phyloP scores from a whole-genome alignment of 2,329 filamentous ascomycete genomes.

The Arthrinium puccinioides region DNA sequence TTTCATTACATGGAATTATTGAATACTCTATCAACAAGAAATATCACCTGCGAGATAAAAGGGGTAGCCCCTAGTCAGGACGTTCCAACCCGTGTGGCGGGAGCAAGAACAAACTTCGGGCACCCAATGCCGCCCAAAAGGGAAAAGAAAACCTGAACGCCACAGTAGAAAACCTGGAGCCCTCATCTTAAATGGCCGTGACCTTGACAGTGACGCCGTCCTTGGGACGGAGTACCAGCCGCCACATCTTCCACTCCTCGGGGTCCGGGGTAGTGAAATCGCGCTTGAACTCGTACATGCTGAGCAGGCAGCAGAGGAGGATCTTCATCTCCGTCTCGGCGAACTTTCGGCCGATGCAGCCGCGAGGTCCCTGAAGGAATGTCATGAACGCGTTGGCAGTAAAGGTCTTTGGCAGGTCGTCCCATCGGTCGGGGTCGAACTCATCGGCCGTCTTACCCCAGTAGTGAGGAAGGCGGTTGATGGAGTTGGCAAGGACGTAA shows the following conservation, averaged over 20 bases:
- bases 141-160: too few species aligned
- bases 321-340: constrained; percentile 26
- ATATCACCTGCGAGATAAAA: too few species aligned
- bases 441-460: constrained; percentile 31
- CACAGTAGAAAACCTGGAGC: too few species aligned
- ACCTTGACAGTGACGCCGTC: constrained; percentile 32
- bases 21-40: too few species aligned
- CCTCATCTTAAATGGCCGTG: constrained; percentile 15
- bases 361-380: constrained; percentile 21
- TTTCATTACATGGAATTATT: too few species aligned
- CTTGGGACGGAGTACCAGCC: constrained; percentile 34
- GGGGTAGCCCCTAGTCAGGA: too few species aligned
- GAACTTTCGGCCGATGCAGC: constrained; percentile 23
- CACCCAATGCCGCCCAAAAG: too few species aligned
- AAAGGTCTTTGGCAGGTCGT: constrained; percentile 26
- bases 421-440: constrained; percentile 36
- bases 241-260: constrained; percentile 41
- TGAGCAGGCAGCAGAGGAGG: constrained; percentile 22
- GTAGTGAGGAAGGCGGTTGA: constrained; percentile 30
- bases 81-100: too few species aligned
- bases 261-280: constrained; percentile 29
- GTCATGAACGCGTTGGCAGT: constrained; percentile 27
- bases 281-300: constrained; percentile 24
- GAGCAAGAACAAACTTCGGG: too few species aligned
- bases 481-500: constrained; percentile 32